A percentile compares a stretch with the other conserved stretches of the same genome.
Conservation (phyloP, 2,329 filamentous ascomycete species). For the Aureobasidium subglaciale region DNA sequence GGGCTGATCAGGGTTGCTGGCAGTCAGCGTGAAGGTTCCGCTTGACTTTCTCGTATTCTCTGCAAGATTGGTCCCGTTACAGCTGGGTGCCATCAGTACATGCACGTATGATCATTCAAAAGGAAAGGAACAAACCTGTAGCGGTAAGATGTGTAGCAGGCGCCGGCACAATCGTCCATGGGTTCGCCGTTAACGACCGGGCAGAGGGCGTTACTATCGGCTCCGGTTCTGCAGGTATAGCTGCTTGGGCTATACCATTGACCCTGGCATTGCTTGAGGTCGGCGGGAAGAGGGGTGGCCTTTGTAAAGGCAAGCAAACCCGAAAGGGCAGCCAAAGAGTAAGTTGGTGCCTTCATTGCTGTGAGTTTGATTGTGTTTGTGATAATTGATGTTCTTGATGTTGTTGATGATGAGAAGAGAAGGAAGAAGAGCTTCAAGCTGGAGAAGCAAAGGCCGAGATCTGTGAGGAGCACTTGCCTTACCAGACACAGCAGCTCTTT, state of each 20-base stretch:
- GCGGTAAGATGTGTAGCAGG: slow-evolving; percentile 15
- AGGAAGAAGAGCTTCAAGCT: not conserved
- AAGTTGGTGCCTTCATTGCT: slow-evolving; percentile 3
- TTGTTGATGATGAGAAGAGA: not conserved
- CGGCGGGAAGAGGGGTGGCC: not conserved
- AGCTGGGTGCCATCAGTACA: not conserved
- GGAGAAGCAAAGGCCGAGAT: not conserved
- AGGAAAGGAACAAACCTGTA: slow-evolving; percentile 12
- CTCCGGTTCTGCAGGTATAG: slow-evolving; percentile 16
- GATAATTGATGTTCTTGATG: not conserved
- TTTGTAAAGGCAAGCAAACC: not conserved
- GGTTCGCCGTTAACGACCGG: slow-evolving; percentile 18
- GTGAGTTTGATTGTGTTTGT: not conserved
- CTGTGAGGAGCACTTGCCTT: slow-evolving; percentile 1
- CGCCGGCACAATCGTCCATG: slow-evolving; percentile 12
- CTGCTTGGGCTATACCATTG: slow-evolving; percentile 15
- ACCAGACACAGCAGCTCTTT: too few species aligned
- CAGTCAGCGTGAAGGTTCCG: slow-evolving; percentile 17
- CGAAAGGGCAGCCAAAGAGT: not conserved
- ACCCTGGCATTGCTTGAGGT: slow-evolving; percentile 11
- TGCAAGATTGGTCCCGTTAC: not conserved
- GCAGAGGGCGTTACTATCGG: slow-evolving; percentile 11
- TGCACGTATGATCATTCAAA: not conserved
- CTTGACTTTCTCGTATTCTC: not conserved
- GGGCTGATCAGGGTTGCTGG: slow-evolving; percentile 15